These are phyloP conservation scores for Nothopassalora personata DNA, from an alignment of 2,329 filamentous ascomycete species.

Conservation along the genomic window DNA sequence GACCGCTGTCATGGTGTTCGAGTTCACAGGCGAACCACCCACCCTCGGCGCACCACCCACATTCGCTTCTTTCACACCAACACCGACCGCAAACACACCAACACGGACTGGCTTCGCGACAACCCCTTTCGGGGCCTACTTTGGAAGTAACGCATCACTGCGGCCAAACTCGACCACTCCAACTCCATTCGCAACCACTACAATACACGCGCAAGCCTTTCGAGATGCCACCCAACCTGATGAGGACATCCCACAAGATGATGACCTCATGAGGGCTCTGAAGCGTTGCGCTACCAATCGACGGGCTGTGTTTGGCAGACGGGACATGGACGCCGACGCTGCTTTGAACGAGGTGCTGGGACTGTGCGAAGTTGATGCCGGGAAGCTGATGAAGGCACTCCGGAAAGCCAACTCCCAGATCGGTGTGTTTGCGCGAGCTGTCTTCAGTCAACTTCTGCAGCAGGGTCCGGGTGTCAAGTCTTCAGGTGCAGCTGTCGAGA, in stretches of 20 bases:
- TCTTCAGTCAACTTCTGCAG: not conserved
- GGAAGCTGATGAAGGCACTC: not conserved
- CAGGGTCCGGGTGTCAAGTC: too few relatives aligned
- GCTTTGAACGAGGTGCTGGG: not conserved
- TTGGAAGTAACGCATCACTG: not conserved
- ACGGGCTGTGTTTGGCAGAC: conserved; percentile 1
- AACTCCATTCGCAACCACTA: too few relatives aligned
- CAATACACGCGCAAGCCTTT: not conserved
- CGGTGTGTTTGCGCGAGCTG: not conserved
- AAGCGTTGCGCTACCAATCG: not conserved
- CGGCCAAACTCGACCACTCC: not conserved
- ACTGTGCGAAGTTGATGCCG: not conserved
- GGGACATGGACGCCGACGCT: conserved; percentile 5
- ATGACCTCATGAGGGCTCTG: conserved; percentile 1
- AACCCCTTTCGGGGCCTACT: not conserved
- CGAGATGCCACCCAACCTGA: not conserved
- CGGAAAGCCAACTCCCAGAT: not conserved
- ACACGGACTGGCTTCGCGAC: not conserved
- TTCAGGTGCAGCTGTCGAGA: not conserved
- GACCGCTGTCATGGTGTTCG: conserved; percentile 13
- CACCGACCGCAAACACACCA: not conserved
- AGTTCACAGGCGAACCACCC: conserved; percentile 16
- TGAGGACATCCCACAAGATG: not conserved
- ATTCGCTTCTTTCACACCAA: conserved; percentile 2
- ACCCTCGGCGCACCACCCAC: not conserved